Percentiles rank a stretch among this genome's conserved stretches.
Conservation (phyloP, 768 basidiomycete species). For the Flagelloscypha sp. region DNA sequence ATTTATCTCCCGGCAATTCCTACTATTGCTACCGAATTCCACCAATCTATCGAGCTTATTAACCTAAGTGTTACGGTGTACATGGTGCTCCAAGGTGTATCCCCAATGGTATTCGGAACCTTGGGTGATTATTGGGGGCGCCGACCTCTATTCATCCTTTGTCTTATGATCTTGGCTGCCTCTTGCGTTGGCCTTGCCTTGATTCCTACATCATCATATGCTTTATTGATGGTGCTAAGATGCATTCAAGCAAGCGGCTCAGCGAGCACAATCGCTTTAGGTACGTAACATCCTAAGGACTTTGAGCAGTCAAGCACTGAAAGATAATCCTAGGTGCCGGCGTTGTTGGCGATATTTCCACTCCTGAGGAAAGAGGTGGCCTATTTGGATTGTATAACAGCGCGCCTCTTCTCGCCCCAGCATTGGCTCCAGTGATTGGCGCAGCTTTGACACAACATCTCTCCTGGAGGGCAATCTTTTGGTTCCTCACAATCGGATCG, state of each 20-base stretch:
- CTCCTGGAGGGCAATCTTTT: conserved; percentile 54
- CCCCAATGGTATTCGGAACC: conserved; percentile 53
- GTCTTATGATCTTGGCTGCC: conserved; percentile 51
- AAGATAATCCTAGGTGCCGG: conserved; percentile 46
- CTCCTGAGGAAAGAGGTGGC: conserved; percentile 62
- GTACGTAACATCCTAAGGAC: conserved; percentile 21
- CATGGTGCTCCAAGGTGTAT: conserved; percentile 47
- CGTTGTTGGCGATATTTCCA: conserved; percentile 71
- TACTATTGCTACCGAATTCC: conserved; percentile 47
- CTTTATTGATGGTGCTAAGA: conserved; percentile 73
- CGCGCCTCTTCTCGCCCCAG: conserved; percentile 64
- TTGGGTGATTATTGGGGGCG: conserved; percentile 61
- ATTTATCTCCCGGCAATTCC: conserved; percentile 81
- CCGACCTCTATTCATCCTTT: conserved; percentile 53
- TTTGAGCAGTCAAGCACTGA: background rate
- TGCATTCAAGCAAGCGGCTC: conserved; percentile 75
- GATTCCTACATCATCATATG: conserved; percentile 52
- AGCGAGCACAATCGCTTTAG: conserved; percentile 70
- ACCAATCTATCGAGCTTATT: conserved; percentile 61
- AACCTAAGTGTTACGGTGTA: conserved; percentile 72
- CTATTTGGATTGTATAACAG: conserved; percentile 62
- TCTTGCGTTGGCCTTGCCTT: conserved; percentile 57
- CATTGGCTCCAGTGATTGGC: conserved; percentile 41
- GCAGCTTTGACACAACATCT: conserved; percentile 28
- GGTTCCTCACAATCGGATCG: conserved; percentile 48